Evolutionary conservation across 2,329 filamentous ascomycete species (phyloP), one percentile per base, ranked within the genome.

Genomic region (Dactylellina drechsleri): DNA sequence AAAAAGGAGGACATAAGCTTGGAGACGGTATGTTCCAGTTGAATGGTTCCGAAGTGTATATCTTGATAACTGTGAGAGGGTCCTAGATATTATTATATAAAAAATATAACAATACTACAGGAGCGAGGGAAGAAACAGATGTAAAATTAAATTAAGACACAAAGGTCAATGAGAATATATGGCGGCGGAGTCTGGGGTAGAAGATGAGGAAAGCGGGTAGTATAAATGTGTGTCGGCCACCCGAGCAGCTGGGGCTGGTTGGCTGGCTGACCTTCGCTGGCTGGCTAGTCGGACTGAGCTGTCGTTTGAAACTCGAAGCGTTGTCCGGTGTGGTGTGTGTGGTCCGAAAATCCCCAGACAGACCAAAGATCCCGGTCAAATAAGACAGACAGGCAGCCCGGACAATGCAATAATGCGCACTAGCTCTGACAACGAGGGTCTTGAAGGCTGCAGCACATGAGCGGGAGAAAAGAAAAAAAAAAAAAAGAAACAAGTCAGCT

Each of bases 391-490:
- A 49, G 57, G 66, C 57, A 73, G 61, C 67, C 67, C 59, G 67
- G 67, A 58, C 67, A 72, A 65, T 72, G 59, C 66, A 36, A 36
- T 36, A 57, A 60, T 65, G 53, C 53, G 53, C 53, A 56, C 53
- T 56, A 72, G 53, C 31, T 16, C 26, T 16, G 41, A 28, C 40
- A 72, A 62, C 58, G 56, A 56, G 53, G 64, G 66, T 52, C 58
- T 57, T 65, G 67, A 66, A 73, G 68, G 62, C 68, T 66, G 68
- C 68, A 74, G 68, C 68, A 74, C 68, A 74, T 74, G 68, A 66
- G 68, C 68, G 62, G 61, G 41, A 73, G 54, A 66, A 66, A 71
- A 62, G 31, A 36, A 36, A 36, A 36, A 28, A 28, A n/a, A n/a
- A n/a, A 7, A 36, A 36, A 36, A 36, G 31, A 36, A 71, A 60